A percentile compares a stretch with the other conserved stretches of the same genome.
Conservation (phyloP, 371 early-diverging fungal species). For the Actinomortierella wolfii region DNA sequence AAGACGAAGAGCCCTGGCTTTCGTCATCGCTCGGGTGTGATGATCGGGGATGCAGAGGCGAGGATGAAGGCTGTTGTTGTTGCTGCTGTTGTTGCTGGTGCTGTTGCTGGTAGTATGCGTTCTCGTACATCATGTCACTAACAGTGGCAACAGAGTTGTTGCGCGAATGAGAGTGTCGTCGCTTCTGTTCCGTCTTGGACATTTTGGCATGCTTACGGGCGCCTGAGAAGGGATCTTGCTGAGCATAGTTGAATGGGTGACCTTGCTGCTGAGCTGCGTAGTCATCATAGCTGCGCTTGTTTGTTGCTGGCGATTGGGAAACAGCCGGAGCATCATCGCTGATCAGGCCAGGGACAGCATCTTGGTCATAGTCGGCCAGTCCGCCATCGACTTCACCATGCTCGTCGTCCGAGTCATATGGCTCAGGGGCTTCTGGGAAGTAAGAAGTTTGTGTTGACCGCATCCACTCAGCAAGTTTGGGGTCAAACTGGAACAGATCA, state of each 20-base stretch:
- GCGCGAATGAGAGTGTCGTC: conserved; percentile 19
- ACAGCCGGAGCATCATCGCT: too few species aligned
- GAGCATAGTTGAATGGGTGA: conserved; percentile 8
- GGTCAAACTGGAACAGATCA: conserved; percentile 18
- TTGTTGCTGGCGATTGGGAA: neutral
- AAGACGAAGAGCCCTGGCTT: conserved; percentile 4
- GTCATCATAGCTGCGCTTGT: conserved; percentile 12
- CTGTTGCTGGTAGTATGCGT: too few species aligned
- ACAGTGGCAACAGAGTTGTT: conserved; percentile 33
- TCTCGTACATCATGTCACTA: neutral
- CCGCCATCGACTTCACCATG: too few species aligned
- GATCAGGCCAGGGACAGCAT: too few species aligned
- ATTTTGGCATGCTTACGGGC: too few species aligned
- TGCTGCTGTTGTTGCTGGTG: too few species aligned
- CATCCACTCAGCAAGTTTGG: conserved; percentile 20
- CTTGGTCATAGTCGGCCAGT: too few species aligned
- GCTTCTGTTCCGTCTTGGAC: neutral
- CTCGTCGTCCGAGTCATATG: conserved; percentile 1
- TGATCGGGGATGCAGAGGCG: neutral
- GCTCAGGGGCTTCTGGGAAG: neutral
- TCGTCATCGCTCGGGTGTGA: too few species aligned
- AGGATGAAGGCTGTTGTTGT: conserved; percentile 7
- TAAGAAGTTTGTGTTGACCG: conserved; percentile 8
- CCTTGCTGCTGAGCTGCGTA: conserved; percentile 10
- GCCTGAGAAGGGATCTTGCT: neutral